These are phyloP conservation scores for Plasmodium malariae DNA, from an alignment of 169 alveolate species.

Conservation along the genomic window DNA sequence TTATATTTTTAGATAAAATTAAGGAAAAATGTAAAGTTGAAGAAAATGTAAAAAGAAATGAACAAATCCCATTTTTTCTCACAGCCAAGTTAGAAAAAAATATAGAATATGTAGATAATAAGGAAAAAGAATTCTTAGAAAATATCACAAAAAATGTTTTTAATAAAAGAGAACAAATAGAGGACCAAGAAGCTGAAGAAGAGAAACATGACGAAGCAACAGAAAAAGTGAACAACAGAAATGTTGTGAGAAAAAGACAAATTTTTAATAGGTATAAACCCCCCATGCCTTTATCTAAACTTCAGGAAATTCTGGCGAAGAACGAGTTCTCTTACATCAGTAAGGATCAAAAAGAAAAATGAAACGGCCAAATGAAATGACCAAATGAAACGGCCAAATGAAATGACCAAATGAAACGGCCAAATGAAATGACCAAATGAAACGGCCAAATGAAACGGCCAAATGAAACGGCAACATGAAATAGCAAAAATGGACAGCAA, in stretches of 20 bases:
- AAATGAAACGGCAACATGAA: too few relatives aligned
- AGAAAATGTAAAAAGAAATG: slow-evolving; percentile 60
- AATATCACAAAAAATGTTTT: slow-evolving; percentile 15
- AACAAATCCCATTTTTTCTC: slow-evolving; percentile 67
- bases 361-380: background rate
- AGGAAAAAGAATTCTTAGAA: slow-evolving; percentile 40
- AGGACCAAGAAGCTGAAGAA: background rate
- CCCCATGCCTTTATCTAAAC: slow-evolving; percentile 26
- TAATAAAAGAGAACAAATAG: background rate
- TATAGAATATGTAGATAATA: slow-evolving; percentile 43
- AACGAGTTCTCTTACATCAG: slow-evolving; percentile 47
- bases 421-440: too few relatives aligned
- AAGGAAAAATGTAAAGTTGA: slow-evolving; percentile 65
- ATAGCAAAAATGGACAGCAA: too few relatives aligned
- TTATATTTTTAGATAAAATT: slow-evolving; percentile 62
- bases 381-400: too few relatives aligned
- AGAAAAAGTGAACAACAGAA: background rate
- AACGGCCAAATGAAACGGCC: too few relatives aligned
- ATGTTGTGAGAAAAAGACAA: slow-evolving; percentile 10
- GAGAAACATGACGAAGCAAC: slow-evolving; percentile 8
- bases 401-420: too few relatives aligned
- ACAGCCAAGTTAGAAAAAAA: slow-evolving; percentile 47
- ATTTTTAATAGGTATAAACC: slow-evolving; percentile 1
- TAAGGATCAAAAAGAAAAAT: slow-evolving; percentile 17
- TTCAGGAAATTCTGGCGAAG: slow-evolving; percentile 58